Base-by-base conservation (phyloP, 164 flowering plant species). In the Vitis riparia region DNA sequence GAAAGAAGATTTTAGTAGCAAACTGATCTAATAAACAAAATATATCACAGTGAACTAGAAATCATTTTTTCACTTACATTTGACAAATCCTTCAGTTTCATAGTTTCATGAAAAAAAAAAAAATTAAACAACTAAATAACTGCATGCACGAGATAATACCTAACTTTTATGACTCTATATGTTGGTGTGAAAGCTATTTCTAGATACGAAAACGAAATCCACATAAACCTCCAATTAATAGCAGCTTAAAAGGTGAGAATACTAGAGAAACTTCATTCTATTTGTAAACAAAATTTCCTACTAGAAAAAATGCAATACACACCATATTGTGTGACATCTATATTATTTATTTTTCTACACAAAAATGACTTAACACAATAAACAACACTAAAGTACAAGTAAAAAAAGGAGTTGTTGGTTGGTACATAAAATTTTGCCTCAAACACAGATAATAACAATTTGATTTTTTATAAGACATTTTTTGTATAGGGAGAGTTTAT, bases 1-100 rank as follows among this genome's bases (percentile, higher is more conserved):
- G 16, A n/a, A 56, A 60, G 58, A 4, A 27, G 23, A 19, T 5
- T 27, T 73, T 55, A 71, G 74, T 55, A 56, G 48, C 27, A 59
- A 37, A 3, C 27, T 30, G 6, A 19, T 11, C 27, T 8, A 67
- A 30, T 14, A 23, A 27, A 23, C 19, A 48, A 13, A 48, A 16
- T 9, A 48, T 9, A 8, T 9, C n/a, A 16, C 9, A 15, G 10
- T 16, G 27, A 1, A 23, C 27, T 23, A 23, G 27, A 23, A 23
- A 23, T 23, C 12, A 2, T n/a, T 10, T 37, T 37, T 37, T 6
- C 14, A 12, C 44, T 11, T n/a, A 2, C 3, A 8, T 62, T 48
- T 48, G 5, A 16, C 1, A 8, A 3, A 16, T 2, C 65, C 48
- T 62, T 19, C 37, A 29, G 4, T 11, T 10, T 49, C 19, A 15